Evolutionary conservation across 176 grass and related monocot species (phyloP).

Genomic region (Melocanna baccifera): DNA sequence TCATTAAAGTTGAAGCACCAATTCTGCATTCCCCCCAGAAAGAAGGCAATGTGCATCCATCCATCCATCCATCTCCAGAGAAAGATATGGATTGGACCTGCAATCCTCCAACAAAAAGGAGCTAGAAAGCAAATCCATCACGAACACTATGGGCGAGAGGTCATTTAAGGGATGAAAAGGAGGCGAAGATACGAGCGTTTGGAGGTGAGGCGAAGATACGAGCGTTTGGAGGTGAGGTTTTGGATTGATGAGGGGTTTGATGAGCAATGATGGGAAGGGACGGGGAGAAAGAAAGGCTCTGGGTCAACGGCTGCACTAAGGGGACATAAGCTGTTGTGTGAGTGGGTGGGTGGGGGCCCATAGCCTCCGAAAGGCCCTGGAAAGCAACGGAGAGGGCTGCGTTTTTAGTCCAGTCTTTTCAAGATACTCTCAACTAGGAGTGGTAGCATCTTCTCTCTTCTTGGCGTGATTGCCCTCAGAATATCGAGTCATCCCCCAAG

Average conservation of each 20-base stretch:
- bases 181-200: not conserved
- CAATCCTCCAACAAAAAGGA: conserved; percentile 29
- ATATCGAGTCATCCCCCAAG: conserved; percentile 36
- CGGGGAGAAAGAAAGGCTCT: not conserved
- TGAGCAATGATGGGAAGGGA: conserved; percentile 13
- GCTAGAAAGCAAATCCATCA: conserved; percentile 18
- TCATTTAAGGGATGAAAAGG: conserved; percentile 43
- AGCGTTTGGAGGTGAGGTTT: conserved; percentile 18
- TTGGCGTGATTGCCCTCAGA: conserved; percentile 32
- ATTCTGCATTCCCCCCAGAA: not conserved
- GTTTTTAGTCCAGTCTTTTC: conserved; percentile 49
- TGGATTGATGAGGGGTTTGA: not conserved
- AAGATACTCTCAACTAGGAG: conserved; percentile 9
- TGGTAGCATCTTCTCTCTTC: conserved; percentile 27
- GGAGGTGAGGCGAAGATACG: conserved; percentile 3
- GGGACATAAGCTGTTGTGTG: not conserved
- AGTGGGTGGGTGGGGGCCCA: conserved; percentile 25
- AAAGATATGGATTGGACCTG: conserved; percentile 31
- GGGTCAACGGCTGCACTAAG: conserved; percentile 37
- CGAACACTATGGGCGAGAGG: conserved; percentile 19
- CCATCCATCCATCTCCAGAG: not conserved
- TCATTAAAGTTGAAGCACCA: conserved; percentile 3
- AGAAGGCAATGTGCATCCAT: not conserved
- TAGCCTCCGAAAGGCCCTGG: not conserved
- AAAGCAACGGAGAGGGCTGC: conserved; percentile 47